A percentile compares a stretch with the other conserved stretches of the same genome.
phyloP scores from a whole-genome alignment of 164 flowering plant genomes.

The Stephania yunnanensis region DNA sequence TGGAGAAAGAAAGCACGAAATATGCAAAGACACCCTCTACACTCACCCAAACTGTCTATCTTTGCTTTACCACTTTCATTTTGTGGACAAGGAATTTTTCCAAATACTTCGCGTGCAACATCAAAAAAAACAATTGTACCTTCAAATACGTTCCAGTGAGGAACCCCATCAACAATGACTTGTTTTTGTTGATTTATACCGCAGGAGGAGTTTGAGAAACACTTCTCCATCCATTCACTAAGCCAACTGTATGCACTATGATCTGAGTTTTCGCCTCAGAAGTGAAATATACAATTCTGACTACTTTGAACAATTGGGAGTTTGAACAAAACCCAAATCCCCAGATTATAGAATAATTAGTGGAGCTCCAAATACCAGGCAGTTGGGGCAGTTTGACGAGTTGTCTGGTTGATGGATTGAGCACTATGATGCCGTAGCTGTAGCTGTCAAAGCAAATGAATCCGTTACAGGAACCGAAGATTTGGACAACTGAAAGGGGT shows the following conservation, averaged over 20 bases:
- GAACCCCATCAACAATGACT: not conserved
- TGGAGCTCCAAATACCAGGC: not conserved
- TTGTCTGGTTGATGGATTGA: not conserved
- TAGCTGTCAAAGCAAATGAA: not conserved
- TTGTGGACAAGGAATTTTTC: not conserved
- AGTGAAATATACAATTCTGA: not conserved
- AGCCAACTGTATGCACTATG: not conserved
- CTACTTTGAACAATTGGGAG: not conserved
- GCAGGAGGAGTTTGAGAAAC: not conserved
- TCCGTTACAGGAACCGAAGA: not conserved
- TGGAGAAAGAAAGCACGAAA: slow-evolving; percentile 1
- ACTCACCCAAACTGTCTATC: not conserved
- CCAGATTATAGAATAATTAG: not conserved
- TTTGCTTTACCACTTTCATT: not conserved
- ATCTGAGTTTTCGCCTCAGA: not conserved
- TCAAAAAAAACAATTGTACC: not conserved
- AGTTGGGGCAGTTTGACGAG: not conserved
- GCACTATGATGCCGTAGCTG: not conserved
- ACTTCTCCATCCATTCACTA: not conserved
- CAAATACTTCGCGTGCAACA: slow-evolving; percentile 1
- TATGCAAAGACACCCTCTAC: slow-evolving; percentile 5
- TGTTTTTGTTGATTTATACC: not conserved
- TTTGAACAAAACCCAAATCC: not conserved
- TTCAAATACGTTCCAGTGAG: not conserved
- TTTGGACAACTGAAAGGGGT: not conserved